phyloP scores from a whole-genome alignment of 352 stramenopile species.

The Phytophthora quininea region DNA sequence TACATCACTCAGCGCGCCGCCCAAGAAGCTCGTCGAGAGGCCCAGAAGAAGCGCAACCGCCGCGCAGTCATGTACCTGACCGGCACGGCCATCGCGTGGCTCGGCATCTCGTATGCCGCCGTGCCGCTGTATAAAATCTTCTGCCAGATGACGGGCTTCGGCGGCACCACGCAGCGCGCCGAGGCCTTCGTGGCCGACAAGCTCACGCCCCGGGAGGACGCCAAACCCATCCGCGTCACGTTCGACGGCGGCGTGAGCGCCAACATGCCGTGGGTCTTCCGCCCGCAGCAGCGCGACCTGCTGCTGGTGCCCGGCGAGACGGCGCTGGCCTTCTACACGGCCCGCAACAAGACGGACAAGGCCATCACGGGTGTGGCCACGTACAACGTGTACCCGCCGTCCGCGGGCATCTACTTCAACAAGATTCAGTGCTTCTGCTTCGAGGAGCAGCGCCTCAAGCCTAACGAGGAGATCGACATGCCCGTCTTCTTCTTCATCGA shows the following conservation, averaged over 20 bases:
- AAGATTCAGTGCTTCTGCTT: conserved; percentile 99
- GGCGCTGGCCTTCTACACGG: conserved; percentile 98
- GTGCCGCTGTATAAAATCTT: conserved; percentile 99
- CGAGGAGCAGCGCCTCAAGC: conserved; percentile 97
- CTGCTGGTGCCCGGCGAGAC: conserved; percentile 96
- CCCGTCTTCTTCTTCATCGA: conserved; percentile 99
- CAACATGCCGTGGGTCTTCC: conserved; percentile 97
- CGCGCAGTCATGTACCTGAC: conserved; percentile 93
- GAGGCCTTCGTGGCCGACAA: conserved; percentile 82
- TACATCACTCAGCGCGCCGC: conserved; percentile 57
- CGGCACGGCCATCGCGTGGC: conserved; percentile 92
- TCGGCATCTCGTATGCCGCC: conserved; percentile 96
- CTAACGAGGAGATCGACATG: conserved; percentile 99
- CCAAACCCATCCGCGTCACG: conserved; percentile 94
- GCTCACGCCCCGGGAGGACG: conserved; percentile 91
- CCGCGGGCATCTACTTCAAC: conserved; percentile 98
- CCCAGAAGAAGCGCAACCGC: conserved; percentile 89
- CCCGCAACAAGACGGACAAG: conserved; percentile 97
- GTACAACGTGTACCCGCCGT: conserved; percentile 99
- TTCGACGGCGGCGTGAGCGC: conserved; percentile 96
- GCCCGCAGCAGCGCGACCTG: conserved; percentile 94
- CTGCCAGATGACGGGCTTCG: conserved; percentile 98
- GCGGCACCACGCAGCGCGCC: conserved; percentile 91
- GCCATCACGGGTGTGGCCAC: conserved; percentile 99
- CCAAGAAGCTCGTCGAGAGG: conserved; percentile 49